phyloP scores from a whole-genome alignment of 345 rosid genomes.

The Moricandia moricandioides region DNA sequence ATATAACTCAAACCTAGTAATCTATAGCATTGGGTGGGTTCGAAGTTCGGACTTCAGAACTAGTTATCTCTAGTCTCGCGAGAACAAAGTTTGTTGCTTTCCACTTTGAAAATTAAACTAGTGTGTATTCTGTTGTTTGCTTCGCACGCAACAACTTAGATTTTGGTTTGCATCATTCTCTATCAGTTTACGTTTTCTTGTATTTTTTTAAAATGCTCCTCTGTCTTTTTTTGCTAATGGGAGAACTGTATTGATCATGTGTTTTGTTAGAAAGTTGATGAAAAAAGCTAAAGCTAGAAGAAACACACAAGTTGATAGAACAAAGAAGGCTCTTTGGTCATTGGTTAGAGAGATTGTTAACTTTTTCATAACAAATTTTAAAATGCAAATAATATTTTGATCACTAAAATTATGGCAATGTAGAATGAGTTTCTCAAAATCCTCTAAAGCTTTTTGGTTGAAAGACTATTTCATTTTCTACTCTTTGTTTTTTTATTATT shows the following conservation, averaged over 20 bases:
- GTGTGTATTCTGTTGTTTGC: not conserved
- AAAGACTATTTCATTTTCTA: not conserved
- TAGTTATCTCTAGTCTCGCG: not conserved
- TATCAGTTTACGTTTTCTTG: not conserved
- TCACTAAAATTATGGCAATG: not conserved
- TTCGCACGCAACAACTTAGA: not conserved
- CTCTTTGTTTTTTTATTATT: no score
- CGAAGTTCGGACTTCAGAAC: no score
- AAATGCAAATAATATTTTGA: not conserved
- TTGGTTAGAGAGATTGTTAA: not conserved
- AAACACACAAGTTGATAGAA: slow-evolving; percentile 53
- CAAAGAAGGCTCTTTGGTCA: slow-evolving; percentile 42
- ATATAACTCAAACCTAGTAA: no score
- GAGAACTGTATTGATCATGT: not conserved
- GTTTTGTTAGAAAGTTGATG: slow-evolving; percentile 64
- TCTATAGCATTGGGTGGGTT: no score
- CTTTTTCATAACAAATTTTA: not conserved
- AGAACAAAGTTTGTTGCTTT: slow-evolving; percentile 28
- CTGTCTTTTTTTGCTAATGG: not conserved
- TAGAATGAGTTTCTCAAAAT: not conserved
- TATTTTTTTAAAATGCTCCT: not conserved
- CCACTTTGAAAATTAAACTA: not conserved
- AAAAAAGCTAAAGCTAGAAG: slow-evolving; percentile 60
- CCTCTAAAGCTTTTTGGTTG: not conserved
- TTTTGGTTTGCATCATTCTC: slow-evolving; percentile 2